Conservation (phyloP, 1,139 yeast genomes). For the Sugiyamaella novakii region DNA sequence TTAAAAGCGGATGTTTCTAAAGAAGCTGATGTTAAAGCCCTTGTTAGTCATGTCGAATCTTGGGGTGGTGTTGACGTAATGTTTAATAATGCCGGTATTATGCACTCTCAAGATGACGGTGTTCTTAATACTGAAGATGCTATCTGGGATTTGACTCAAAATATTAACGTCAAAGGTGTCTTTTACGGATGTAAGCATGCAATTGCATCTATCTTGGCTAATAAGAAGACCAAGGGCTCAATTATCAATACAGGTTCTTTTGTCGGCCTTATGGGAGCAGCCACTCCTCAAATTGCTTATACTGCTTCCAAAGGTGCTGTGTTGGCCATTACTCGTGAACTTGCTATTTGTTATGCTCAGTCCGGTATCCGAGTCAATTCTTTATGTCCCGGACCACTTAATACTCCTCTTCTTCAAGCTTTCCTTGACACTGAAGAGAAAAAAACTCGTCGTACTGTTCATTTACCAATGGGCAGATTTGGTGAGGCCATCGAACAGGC, state of each 20-base stretch:
- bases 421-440: conserved; percentile 45
- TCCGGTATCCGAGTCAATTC: conserved; percentile 67
- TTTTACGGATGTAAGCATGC: conserved; percentile 60
- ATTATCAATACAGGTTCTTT: conserved; percentile 64
- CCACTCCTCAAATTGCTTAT: conserved; percentile 45
- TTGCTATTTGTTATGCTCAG: conserved; percentile 71
- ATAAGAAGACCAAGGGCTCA: conserved; percentile 52
- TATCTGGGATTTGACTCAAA: conserved; percentile 54
- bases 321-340: conserved; percentile 55
- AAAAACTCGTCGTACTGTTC: conserved; percentile 50
- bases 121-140: conserved; percentile 45
- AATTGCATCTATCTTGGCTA: conserved; percentile 52
- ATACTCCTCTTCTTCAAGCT: conserved; percentile 60
- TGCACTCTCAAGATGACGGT: conserved; percentile 66
- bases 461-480: conserved; percentile 54
- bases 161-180: conserved; percentile 58
- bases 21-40: conserved; percentile 41
- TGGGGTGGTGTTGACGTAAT: conserved; percentile 64
- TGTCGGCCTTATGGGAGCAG: conserved; percentile 55
- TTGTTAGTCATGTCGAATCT: conserved; percentile 41
- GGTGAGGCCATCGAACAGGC: conserved; percentile 73
- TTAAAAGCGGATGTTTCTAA: conserved; percentile 42
- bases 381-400: conserved; percentile 66
- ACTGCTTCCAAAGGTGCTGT: conserved; percentile 48
- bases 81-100: conserved; percentile 76